Evolutionary conservation across 495 filamentous ascomycete genomes (phyloP).

Genomic region (Talaromyces liani): DNA sequence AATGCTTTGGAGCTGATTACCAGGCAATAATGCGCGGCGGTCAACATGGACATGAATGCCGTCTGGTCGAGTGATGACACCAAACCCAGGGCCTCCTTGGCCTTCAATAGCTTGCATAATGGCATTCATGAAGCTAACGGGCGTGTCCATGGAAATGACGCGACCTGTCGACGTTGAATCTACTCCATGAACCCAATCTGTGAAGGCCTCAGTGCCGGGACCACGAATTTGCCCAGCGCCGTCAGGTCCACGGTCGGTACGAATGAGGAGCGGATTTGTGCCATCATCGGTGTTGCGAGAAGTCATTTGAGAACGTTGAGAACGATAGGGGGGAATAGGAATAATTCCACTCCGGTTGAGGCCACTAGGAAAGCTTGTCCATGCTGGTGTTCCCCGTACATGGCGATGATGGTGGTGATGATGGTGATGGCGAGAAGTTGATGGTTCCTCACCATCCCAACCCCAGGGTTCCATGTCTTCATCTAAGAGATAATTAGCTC

Average conservation of each 20-base stretch:
- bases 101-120: conserved; percentile 52
- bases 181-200: conserved; percentile 51
- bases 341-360: conserved; percentile 36
- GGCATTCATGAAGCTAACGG: conserved; percentile 55
- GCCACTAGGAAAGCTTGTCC: conserved; percentile 34
- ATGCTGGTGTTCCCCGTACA: conserved; percentile 32
- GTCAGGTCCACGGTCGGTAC: conserved; percentile 32
- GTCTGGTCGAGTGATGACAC: conserved; percentile 49
- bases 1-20: conserved; percentile 49
- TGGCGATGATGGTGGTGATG: conserved; percentile 42
- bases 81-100: conserved; percentile 41
- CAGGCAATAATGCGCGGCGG: conserved; percentile 39
- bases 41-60: conserved; percentile 53
- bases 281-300: conserved; percentile 63
- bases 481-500: conserved; percentile 21
- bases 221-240: conserved; percentile 24
- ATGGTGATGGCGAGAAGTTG: conserved; percentile 31
- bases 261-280: conserved; percentile 64
- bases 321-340: conserved; percentile 44
- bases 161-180: conserved; percentile 40
- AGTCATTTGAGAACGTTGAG: conserved; percentile 42
- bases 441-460: conserved; percentile 46
- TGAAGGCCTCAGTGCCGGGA: conserved; percentile 27
- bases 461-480: conserved; percentile 50
- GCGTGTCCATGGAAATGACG: conserved; percentile 50